Evolutionary conservation across 202 grass and related monocot genomes (phyloP).

Genomic region (Saccharum hybrid): DNA sequence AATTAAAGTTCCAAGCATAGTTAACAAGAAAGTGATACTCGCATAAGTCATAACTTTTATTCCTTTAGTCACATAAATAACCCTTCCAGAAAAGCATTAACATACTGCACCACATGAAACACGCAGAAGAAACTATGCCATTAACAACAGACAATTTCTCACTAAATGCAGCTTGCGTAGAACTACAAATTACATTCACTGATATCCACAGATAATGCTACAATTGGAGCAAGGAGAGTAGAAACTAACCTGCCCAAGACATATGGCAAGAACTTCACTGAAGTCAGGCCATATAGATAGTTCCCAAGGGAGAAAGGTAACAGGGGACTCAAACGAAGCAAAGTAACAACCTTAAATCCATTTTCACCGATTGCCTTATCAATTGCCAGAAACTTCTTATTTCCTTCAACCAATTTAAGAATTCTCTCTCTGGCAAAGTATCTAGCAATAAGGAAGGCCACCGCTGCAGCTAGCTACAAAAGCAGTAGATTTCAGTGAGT

Average conservation of each 20-base stretch:
- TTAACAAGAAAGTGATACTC: conserved; percentile 31
- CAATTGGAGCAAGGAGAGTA: background rate
- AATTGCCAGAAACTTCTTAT: conserved; percentile 97
- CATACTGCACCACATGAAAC: background rate
- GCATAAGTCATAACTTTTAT: conserved; percentile 1
- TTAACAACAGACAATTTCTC: background rate
- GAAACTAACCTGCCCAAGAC: conserved; percentile 87
- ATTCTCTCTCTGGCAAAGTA: conserved; percentile 98
- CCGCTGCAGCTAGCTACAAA: conserved; percentile 77
- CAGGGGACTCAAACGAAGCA: conserved; percentile 91
- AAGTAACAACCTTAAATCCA: conserved; percentile 91
- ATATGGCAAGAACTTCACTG: conserved; percentile 96
- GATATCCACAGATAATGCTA: background rate
- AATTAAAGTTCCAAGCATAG: background rate
- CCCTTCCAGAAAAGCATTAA: background rate
- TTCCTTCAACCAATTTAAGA: conserved; percentile 97
- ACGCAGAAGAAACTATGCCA: conserved; percentile 29
- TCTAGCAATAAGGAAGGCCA: conserved; percentile 96
- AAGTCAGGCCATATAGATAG: conserved; percentile 97
- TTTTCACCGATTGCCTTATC: conserved; percentile 99
- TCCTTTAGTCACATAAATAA: conserved; percentile 26
- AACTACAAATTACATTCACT: background rate
- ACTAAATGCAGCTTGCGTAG: conserved; percentile 22
- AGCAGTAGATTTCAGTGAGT: conserved; percentile 41
- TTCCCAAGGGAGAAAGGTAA: conserved; percentile 97